Evolutionary conservation across 2,329 filamentous ascomycete species (phyloP), one percentile per base, ranked within the genome.

Genomic region (Sporothrix euskadiensis): DNA sequence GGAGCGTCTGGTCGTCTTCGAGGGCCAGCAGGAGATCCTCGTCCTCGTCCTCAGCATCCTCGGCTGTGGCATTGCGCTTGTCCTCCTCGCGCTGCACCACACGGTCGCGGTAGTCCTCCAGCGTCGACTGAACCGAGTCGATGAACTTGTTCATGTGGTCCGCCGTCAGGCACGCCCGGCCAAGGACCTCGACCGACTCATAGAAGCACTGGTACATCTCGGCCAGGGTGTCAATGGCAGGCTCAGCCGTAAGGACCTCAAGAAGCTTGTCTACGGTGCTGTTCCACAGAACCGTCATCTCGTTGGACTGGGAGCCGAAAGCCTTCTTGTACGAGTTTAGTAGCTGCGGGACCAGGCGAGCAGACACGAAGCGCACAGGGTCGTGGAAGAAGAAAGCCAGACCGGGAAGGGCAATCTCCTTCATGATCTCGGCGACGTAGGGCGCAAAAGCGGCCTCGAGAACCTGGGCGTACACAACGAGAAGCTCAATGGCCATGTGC

Each of bases 121-220:
- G 88, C 4, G 96, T 92, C 14, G 91, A 94, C 79, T 91, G 89
- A 65, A 94, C 94, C 0, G 92, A 91, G 76, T 94, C 91, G 78
- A 98, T 95, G 82, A 98, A 99, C 61, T 89, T 89, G 73, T 87
- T 85, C 92, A 99, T 94, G 81, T 97, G 92, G 54, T 91, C 87
- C 54, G 87, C 85, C 6, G 87, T 93, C 65, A 99, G 87, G 80
- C 91, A 95, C 78, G 92, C 90, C 82, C 93, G 93, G 74, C 95
- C 95, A 76, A 97, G 89, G 30, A 98, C 94, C 83, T 98, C 95
- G 8, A 99, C 91, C 35, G 94, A 97, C 82, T 99, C 96, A 82
- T 99, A 99, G 85, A 99, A 99, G 85, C 96, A 99, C 82, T 98
- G 95, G 83, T 98, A 99, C 94, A 99, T 98, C 83, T 98, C 96